Evolutionary conservation across 179 eudicot genomes (phyloP).

Genomic region (Corrigiola litoralis): DNA sequence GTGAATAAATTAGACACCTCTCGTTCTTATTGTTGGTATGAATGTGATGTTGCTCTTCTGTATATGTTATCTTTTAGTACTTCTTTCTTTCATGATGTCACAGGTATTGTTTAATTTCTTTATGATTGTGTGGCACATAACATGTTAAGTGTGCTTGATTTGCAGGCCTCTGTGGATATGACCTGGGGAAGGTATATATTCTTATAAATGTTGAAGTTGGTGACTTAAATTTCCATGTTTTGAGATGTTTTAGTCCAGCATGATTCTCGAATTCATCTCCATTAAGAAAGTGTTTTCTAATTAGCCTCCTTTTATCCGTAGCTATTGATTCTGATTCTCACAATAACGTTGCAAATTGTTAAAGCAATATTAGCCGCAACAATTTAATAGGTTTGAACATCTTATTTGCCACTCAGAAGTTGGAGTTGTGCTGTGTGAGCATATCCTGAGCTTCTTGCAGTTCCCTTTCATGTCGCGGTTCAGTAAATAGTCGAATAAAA

Average conservation of each 20-base stretch:
- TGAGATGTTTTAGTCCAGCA: background rate
- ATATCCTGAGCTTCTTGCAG: too few species aligned
- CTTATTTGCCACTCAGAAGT: too few species aligned
- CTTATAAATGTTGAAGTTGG: slow-evolving; percentile 9
- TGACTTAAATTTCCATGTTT: slow-evolving; percentile 2
- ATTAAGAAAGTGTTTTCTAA: too few species aligned
- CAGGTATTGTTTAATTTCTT: background rate
- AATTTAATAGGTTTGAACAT: too few species aligned
- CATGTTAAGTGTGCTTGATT: slow-evolving; percentile 15
- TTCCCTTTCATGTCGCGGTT: too few species aligned
- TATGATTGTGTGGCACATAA: slow-evolving; percentile 15
- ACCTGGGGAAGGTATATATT: slow-evolving; percentile 47
- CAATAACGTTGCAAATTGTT: background rate
- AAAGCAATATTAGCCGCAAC: background rate
- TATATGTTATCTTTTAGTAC: background rate
- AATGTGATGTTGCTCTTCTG: slow-evolving; percentile 3
- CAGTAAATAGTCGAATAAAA: too few species aligned
- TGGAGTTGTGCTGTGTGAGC: too few species aligned
- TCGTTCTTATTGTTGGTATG: background rate
- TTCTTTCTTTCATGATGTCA: background rate
- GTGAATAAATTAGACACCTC: background rate
- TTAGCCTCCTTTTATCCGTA: too few species aligned
- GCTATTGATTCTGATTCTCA: too few species aligned
- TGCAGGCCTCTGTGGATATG: slow-evolving; percentile 71
- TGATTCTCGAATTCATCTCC: background rate